Base-by-base conservation (phyloP, 495 filamentous ascomycete genomes). In the Oidiodendron maius region DNA sequence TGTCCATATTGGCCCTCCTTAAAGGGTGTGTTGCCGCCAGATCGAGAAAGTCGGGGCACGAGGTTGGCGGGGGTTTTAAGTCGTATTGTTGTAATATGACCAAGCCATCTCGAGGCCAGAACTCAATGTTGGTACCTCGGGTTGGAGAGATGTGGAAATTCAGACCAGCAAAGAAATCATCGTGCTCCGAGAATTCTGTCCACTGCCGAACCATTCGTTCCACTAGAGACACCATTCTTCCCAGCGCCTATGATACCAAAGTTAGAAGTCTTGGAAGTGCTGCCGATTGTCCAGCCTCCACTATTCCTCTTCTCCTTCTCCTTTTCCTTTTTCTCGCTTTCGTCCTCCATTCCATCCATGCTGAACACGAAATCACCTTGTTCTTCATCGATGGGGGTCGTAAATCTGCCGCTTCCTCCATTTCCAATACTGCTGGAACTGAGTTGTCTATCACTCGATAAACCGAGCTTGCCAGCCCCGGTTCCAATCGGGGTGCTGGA, bases 271-370 rank as follows among this genome's bases (percentile, higher is more conserved):
- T 45, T 25, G 3, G 41, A 49, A 6, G 46, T 46, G 39, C 39
- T 34, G 23, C 47, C 24, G 46, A 44, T 55, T 3, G 48, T 53
- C 59, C 59, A 65, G n/a, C 58, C 62, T 24, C 56, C 56, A 49
- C 58, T 60, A 24, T 57, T 61, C 46, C 58, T 60, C 21, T 59
- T 63, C 20, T 59, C 25, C 50, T 61, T 67, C 39, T 62, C 65
- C n/a, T n/a, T n/a, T 1, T 48, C 44, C 12, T 48, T 52, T 18
- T 47, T 43, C 37, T 60, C 54, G 22, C 78, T 69, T 2, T 63
- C 61, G 1, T 81, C 79, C 40, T 81, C 79, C 49, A 87, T 84
- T 46, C 87, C 85, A 56, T 89, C 86, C 84, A 90, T 88, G 26
- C 74, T 80, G 51, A 91, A 91, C n/a, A 89, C 84, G 41, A 87